Percentiles rank a stretch among this genome's conserved stretches.
Evolutionary conservation across 2,329 filamentous ascomycete genomes (phyloP).

Genomic region (Aspergillus thermomutatus): DNA sequence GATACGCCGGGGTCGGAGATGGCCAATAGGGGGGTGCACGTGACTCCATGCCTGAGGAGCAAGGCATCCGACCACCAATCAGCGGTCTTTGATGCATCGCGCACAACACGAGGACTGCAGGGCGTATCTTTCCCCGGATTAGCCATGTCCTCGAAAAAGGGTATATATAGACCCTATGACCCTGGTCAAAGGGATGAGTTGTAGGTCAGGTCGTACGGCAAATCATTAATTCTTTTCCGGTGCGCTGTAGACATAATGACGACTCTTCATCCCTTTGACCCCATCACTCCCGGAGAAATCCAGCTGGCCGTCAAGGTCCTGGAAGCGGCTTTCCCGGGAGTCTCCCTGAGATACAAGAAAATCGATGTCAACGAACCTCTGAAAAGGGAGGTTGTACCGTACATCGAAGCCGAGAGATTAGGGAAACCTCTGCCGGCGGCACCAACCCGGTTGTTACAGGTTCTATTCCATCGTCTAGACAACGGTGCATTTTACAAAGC

Average conservation of each 20-base stretch:
- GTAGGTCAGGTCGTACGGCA: too few relatives aligned
- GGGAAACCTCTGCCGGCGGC: constrained; percentile 48
- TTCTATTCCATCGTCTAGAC: constrained; percentile 44
- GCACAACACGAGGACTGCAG: not conserved
- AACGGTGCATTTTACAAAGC: constrained; percentile 42
- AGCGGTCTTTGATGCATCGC: not conserved
- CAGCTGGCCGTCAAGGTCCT: constrained; percentile 38
- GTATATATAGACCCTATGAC: not conserved
- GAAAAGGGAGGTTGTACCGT: constrained; percentile 58
- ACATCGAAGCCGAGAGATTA: constrained; percentile 60
- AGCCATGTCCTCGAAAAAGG: not conserved
- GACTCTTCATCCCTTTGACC: constrained; percentile 39
- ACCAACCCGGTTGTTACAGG: constrained; percentile 53
- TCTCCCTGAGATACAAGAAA: constrained; percentile 56
- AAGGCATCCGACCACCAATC: not conserved
- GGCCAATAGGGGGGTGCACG: not conserved
- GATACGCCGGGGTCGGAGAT: not conserved
- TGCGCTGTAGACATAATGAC: constrained; percentile 11
- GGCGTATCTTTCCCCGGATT: not conserved
- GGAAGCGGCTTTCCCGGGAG: constrained; percentile 34
- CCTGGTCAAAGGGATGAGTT: not conserved
- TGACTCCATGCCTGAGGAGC: not conserved
- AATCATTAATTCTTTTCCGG: not conserved
- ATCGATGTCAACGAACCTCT: constrained; percentile 64
- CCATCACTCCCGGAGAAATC: constrained; percentile 39